phyloP scores from a whole-genome alignment of 805 yeast species.

The Candida suzukii region DNA sequence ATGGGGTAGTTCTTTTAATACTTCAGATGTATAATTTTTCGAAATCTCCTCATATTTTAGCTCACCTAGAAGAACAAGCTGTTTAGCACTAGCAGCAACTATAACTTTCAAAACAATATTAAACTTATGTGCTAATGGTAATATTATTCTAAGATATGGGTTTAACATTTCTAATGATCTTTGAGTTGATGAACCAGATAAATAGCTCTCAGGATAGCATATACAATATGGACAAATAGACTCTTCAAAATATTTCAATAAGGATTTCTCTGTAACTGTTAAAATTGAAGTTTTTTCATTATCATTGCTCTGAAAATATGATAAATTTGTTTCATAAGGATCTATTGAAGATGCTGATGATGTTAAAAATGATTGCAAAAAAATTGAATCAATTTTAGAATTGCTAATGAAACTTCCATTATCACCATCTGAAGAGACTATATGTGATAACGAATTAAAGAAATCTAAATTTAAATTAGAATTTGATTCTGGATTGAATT shows the following conservation, averaged over 20 bases:
- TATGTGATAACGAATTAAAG: constrained; percentile 5
- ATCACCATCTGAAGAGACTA: constrained; percentile 7
- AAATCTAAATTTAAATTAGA: too few species aligned
- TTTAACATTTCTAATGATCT: constrained; percentile 18
- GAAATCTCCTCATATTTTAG: constrained; percentile 21
- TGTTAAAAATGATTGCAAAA: constrained; percentile 3
- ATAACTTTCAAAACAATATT: constrained; percentile 26
- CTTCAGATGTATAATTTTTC: constrained; percentile 19
- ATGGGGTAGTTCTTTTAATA: constrained; percentile 24
- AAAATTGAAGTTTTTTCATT: too few species aligned
- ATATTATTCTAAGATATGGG: constrained; percentile 31
- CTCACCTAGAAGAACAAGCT: constrained; percentile 24
- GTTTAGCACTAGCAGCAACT: constrained; percentile 31
- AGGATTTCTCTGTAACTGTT: constrained; percentile 12
- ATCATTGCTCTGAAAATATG: too few species aligned
- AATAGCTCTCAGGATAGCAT: constrained; percentile 25
- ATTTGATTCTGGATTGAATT: too few species aligned
- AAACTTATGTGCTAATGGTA: constrained; percentile 29
- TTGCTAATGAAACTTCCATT: constrained; percentile 14
- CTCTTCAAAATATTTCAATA: constrained; percentile 27
- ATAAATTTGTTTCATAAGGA: too few species aligned
- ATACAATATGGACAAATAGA: constrained; percentile 32
- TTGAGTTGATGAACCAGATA: background rate
- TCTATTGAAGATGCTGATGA: background rate
- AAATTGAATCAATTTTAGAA: constrained; percentile 5